Base-by-base conservation (phyloP, 441 rosid species). In the Brassica hybrid region DNA sequence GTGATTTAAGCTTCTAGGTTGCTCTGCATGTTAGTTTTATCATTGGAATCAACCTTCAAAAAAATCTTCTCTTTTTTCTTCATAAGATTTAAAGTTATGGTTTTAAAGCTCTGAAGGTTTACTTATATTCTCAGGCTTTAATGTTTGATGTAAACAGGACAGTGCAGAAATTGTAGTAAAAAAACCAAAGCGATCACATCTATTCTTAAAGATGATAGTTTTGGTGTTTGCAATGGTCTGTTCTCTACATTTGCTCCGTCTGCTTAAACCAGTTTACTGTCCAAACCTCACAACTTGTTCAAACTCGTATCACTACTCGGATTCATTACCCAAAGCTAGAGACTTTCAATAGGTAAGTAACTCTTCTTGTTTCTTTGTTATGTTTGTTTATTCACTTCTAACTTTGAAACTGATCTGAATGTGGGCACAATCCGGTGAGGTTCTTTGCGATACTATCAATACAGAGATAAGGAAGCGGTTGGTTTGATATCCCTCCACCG, bases 381-480 rank as follows among this genome's bases (percentile, higher is more conserved):
- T 65, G 69, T 5, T 69, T 66, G 2, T 45, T 45, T 45, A 12
- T 45, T 45, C 52, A 45, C 6, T 62, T 67, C 48, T 70, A 45
- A 45, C 2, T 0, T 27, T 6, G 0, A 73, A 45, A 50, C 80
- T 93, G 99, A 88, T 81, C 72, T 48, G 97, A 93, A 83, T 95
- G 99, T 78, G 78, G 50, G 10, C 81, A 80, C 38, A 95, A 89
- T 83, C 97, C 97, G 3, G 96, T 95, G 48, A 82, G 87, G 41
- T 89, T 83, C 81, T 95, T 95, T 84, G 90, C 90, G 12, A 95
- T 95, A 70, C 23, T 95, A 64, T 95, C 98, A 4, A 95, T 89
- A 96, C 98, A 95, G 83, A 90, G 99, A 84, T 95, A 98, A 0
- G 97, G 97, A 62, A 94, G 97, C 66, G 97, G 97, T 63, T 94